Percentiles rank a stretch among this genome's conserved stretches.
phyloP scores from a whole-genome alignment of 306 rosid genomes.

The Argentina anserina region DNA sequence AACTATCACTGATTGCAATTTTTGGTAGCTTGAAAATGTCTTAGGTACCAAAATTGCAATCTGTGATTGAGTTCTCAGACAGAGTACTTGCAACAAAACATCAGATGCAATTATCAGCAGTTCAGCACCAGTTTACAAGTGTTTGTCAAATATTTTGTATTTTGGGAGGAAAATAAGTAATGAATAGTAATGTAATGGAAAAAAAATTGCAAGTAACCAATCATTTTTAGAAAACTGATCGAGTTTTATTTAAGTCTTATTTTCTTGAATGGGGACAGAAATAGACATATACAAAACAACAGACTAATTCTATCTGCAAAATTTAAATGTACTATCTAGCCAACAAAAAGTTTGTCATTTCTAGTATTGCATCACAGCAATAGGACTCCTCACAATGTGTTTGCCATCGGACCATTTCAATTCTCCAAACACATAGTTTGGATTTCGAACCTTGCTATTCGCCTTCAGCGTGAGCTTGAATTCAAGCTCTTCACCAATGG shows the following conservation, averaged over 20 bases:
- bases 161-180: background rate
- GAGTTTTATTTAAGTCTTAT: background rate
- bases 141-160: background rate
- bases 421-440: slow-evolving; percentile 22
- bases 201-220: background rate
- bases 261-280: background rate
- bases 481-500: slow-evolving; percentile 34
- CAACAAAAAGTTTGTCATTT: slow-evolving; percentile 1
- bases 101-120: background rate
- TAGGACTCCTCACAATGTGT: slow-evolving; percentile 26
- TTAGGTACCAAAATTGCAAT: no score
- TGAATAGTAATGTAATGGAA: background rate
- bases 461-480: slow-evolving; percentile 28
- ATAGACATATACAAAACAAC: background rate
- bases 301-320: background rate
- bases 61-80: no score
- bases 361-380: slow-evolving; percentile 7
- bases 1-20: no score
- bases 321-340: background rate
- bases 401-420: slow-evolving; percentile 41
- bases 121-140: background rate
- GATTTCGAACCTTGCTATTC: background rate
- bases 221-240: background rate
- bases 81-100: no score
- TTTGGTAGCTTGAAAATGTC: no score